phyloP scores from a whole-genome alignment of 192 early-diverging fungal genomes.

The Lunasporangiospora selenospora region DNA sequence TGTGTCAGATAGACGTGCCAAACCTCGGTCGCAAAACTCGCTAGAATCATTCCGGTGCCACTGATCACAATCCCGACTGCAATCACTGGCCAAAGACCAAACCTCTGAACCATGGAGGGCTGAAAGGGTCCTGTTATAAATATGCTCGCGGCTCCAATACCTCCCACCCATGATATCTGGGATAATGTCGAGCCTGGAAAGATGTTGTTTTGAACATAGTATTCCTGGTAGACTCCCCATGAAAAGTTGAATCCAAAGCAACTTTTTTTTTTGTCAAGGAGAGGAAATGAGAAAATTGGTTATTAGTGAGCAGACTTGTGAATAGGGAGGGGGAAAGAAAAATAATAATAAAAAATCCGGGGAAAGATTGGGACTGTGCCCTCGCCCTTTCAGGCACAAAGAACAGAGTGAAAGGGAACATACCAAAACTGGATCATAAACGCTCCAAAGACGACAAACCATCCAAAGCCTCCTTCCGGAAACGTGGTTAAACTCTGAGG shows the following conservation, averaged over 20 bases:
- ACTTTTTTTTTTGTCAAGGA: background rate
- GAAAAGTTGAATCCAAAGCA: conserved; percentile 34
- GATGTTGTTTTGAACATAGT: conserved; percentile 17
- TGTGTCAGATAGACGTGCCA: conserved; percentile 76
- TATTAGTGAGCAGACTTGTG: background rate
- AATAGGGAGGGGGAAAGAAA: background rate
- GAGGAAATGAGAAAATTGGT: background rate
- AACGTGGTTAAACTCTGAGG: too few relatives aligned
- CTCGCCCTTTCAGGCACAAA: too few relatives aligned
- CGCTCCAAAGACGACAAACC: conserved; percentile 49
- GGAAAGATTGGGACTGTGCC: background rate
- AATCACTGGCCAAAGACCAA: conserved; percentile 14
- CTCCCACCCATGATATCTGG: conserved; percentile 28
- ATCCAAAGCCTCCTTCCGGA: conserved; percentile 49
- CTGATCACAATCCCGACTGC: conserved; percentile 15
- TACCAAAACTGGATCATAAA: conserved; percentile 51
- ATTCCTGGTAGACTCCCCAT: conserved; percentile 38
- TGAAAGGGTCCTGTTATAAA: conserved; percentile 37
- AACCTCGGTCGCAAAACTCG: conserved; percentile 64
- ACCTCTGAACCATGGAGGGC: conserved; percentile 6
- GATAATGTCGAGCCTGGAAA: conserved; percentile 15
- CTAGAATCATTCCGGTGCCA: conserved; percentile 57
- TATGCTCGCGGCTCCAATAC: conserved; percentile 18
- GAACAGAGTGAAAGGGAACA: background rate
- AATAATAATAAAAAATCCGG: background rate